phyloP scores from a whole-genome alignment of 495 filamentous ascomycete genomes.

The Podospora fimiseda region DNA sequence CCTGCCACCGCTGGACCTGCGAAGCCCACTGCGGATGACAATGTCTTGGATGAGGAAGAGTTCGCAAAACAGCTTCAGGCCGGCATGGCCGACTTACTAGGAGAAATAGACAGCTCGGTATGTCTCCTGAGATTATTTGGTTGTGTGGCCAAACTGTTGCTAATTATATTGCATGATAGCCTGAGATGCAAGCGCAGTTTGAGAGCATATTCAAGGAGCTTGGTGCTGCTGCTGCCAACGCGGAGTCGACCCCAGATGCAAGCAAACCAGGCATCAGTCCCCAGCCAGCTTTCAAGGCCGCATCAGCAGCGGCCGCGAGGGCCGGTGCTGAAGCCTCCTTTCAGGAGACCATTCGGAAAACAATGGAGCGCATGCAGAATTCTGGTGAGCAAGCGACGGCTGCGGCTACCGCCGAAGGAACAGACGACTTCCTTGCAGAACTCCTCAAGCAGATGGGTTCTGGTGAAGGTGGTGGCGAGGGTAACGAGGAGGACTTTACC shows the following conservation, averaged over 20 bases:
- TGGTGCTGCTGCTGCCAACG: conserved; percentile 39
- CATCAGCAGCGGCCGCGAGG: not conserved
- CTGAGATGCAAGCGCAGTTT: conserved; percentile 80
- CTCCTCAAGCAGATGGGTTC: conserved; percentile 69
- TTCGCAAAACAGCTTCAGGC: conserved; percentile 79
- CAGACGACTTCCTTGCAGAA: conserved; percentile 76
- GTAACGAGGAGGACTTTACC: conserved; percentile 77
- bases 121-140: conserved; percentile 16
- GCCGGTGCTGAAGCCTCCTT: conserved; percentile 57
- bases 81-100: conserved; percentile 79
- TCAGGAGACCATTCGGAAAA: conserved; percentile 81
- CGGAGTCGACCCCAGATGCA: conserved; percentile 18
- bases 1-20: conserved; percentile 18
- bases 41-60: conserved; percentile 54
- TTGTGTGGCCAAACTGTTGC: too few species aligned
- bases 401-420: conserved; percentile 61
- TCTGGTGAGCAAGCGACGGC: conserved; percentile 76
- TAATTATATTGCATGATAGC: conserved; percentile 30
- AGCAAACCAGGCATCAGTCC: conserved; percentile 8
- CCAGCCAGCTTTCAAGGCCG: not conserved
- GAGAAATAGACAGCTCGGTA: conserved; percentile 58
- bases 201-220: conserved; percentile 79
- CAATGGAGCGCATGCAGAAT: conserved; percentile 89
- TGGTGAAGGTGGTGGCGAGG: conserved; percentile 58
- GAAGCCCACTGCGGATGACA: conserved; percentile 16